phyloP scores from a whole-genome alignment of 179 eudicot species.

The Vitellaria paradoxa region DNA sequence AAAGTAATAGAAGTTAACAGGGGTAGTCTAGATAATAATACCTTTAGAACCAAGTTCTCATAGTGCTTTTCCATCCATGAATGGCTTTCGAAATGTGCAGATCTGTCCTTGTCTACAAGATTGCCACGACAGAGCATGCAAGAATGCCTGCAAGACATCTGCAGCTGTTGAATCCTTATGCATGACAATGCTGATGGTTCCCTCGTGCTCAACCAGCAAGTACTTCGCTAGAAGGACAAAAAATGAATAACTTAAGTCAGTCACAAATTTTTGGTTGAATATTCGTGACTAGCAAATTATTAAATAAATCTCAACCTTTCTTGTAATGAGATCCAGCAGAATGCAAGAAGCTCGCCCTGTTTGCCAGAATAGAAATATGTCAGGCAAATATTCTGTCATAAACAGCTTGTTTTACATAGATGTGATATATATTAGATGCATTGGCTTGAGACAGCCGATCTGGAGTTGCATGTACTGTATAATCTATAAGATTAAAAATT shows the following conservation, averaged over 20 bases:
- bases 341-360: constrained; percentile 62
- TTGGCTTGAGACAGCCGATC: background rate
- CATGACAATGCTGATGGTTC: constrained; percentile 51
- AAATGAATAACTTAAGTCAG: constrained; percentile 10
- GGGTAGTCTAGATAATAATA: background rate
- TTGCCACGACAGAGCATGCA: constrained; percentile 86
- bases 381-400: constrained; percentile 1
- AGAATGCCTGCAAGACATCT: constrained; percentile 69
- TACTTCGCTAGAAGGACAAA: constrained; percentile 52
- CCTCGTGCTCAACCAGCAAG: constrained; percentile 61
- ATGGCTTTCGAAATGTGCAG: constrained; percentile 55
- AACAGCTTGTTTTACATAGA: background rate
- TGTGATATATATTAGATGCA: background rate
- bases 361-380: constrained; percentile 19
- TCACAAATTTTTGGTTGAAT: background rate
- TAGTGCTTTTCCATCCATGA: constrained; percentile 87
- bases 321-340: constrained; percentile 60
- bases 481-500: too few relatives aligned
- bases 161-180: constrained; percentile 70
- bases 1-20: background rate
- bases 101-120: constrained; percentile 35
- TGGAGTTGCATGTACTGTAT: too few relatives aligned
- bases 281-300: background rate
- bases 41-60: constrained; percentile 58
- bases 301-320: constrained; percentile 47